Conservation (phyloP, 225 moss, liverwort and hornwort species). For the Sphagnum contortum region DNA sequence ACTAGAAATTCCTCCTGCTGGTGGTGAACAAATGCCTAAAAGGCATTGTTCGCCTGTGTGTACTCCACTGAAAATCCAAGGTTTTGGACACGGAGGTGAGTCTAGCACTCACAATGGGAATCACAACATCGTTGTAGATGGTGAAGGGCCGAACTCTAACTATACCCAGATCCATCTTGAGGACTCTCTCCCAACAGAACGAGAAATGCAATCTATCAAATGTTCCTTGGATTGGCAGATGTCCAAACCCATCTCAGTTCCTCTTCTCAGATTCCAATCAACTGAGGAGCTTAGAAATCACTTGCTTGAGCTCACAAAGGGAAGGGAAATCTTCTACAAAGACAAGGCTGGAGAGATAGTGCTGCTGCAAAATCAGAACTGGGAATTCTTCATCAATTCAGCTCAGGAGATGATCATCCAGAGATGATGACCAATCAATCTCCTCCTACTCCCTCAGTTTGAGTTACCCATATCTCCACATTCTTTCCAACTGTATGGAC, state of each 20-base stretch:
- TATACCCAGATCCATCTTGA: too few relatives aligned
- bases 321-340: conserved; percentile 41
- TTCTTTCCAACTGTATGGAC: too few relatives aligned
- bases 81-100: background rate
- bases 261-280: conserved; percentile 36
- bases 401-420: conserved; percentile 38
- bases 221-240: conserved; percentile 39
- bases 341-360: conserved; percentile 34
- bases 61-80: conserved; percentile 22
- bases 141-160: too few relatives aligned
- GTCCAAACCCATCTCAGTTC: conserved; percentile 37
- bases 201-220: conserved; percentile 15
- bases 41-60: conserved; percentile 72
- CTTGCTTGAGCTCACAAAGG: conserved; percentile 30
- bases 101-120: too few relatives aligned
- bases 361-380: conserved; percentile 33
- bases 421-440: conserved; percentile 15
- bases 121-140: too few relatives aligned
- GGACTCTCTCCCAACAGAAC: background rate
- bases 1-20: conserved; percentile 12
- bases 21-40: conserved; percentile 42
- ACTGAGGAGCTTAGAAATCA: conserved; percentile 27
- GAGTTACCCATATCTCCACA: too few relatives aligned
- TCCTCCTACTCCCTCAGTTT: too few relatives aligned
- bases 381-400: conserved; percentile 28